Evolutionary conservation across 1,139 yeast species (phyloP).

Genomic region (Protomyces arabidopsidicola): DNA sequence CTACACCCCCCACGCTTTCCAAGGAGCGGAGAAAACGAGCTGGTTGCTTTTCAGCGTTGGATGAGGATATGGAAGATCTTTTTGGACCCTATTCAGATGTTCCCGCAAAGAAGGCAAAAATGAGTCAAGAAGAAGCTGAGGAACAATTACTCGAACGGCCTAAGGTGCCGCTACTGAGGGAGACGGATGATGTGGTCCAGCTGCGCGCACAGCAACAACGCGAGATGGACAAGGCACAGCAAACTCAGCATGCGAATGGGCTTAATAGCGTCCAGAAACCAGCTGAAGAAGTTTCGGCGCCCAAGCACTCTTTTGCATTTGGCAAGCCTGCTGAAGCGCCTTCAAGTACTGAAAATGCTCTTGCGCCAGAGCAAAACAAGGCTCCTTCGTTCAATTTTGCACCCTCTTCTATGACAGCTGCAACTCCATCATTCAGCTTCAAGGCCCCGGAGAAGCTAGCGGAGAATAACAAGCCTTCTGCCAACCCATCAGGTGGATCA

Average conservation of each 20-base stretch:
- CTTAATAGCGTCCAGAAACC: not conserved
- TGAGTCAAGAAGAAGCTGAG: constrained; percentile 4
- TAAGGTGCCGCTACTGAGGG: constrained; percentile 10
- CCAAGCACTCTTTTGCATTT: not conserved
- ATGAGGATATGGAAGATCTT: constrained; percentile 30
- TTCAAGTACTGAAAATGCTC: no score
- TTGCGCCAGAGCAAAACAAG: not conserved
- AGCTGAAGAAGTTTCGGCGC: not conserved
- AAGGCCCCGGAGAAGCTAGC: not conserved
- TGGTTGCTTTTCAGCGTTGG: constrained; percentile 30
- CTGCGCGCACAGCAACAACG: constrained; percentile 12
- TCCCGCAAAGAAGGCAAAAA: constrained; percentile 11
- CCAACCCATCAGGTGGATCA: not conserved
- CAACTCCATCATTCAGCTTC: not conserved
- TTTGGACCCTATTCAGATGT: constrained; percentile 29
- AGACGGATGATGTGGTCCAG: constrained; percentile 13
- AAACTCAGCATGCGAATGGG: not conserved
- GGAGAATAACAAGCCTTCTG: no score
- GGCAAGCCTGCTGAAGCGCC: not conserved
- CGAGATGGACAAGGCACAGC: not conserved
- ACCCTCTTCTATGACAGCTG: not conserved
- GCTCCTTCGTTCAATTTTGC: not conserved
- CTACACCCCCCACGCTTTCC: constrained; percentile 9
- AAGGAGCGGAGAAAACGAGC: constrained; percentile 27
- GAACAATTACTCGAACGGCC: constrained; percentile 6